Evolutionary conservation across 768 basidiomycete genomes (phyloP).

Genomic region (Artomyces pyxidatus): DNA sequence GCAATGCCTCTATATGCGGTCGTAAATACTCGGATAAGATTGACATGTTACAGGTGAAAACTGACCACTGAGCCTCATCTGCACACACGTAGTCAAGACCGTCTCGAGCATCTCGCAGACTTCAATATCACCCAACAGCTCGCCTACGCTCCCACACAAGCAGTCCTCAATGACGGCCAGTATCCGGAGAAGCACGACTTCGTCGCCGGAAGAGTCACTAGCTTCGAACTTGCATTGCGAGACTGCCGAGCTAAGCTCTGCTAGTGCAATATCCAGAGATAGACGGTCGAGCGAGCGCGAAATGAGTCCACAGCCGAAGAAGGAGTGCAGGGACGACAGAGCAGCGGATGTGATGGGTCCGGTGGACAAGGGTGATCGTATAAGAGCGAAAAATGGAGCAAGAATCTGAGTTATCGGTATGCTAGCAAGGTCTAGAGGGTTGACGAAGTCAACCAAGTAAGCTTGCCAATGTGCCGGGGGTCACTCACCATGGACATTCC

Average conservation of each 20-base stretch:
- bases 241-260: slow-evolving; percentile 80
- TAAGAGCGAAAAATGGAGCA: slow-evolving; percentile 85
- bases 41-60: slow-evolving; percentile 7
- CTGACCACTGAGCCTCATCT: slow-evolving; percentile 92
- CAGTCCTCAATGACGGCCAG: slow-evolving; percentile 84
- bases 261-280: slow-evolving; percentile 57
- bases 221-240: slow-evolving; percentile 98
- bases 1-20: slow-evolving; percentile 59
- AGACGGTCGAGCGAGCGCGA: slow-evolving; percentile 42
- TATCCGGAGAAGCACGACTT: slow-evolving; percentile 88
- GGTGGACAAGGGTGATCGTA: slow-evolving; percentile 90
- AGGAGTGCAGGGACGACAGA: slow-evolving; percentile 77
- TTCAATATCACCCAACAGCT: slow-evolving; percentile 81
- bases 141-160: slow-evolving; percentile 61
- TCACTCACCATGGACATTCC: slow-evolving; percentile 55
- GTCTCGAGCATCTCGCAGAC: slow-evolving; percentile 99
- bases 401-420: slow-evolving; percentile 59
- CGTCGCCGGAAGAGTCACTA: slow-evolving; percentile 95
- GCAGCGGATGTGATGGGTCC: slow-evolving; percentile 97
- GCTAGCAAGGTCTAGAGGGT: slow-evolving; percentile 43
- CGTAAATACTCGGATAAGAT: slow-evolving; percentile 7
- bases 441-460: not conserved
- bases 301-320: slow-evolving; percentile 77
- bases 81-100: slow-evolving; percentile 92
- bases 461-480: not conserved